Percentiles rank a stretch among this genome's conserved stretches.
These are phyloP conservation scores for Iberis pinnata DNA, from an alignment of 345 rosid genomes.

Conservation along the genomic window DNA sequence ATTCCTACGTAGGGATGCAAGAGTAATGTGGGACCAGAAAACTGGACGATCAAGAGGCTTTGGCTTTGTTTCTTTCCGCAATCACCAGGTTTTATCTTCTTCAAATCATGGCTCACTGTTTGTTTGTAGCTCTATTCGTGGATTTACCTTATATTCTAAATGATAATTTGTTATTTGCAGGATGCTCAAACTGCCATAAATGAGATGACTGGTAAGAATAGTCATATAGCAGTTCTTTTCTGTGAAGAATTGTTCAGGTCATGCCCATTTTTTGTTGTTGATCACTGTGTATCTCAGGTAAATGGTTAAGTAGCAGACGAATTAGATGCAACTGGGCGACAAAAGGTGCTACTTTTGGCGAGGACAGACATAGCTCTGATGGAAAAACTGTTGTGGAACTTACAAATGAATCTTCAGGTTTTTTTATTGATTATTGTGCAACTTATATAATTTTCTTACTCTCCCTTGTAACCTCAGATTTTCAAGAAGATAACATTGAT, in stretches of 20 bases:
- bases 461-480: background rate
- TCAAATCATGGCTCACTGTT: conserved; percentile 1
- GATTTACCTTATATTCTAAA: background rate
- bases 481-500: background rate
- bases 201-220: conserved; percentile 65
- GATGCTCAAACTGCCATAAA: conserved; percentile 84
- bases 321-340: conserved; percentile 96
- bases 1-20: conserved; percentile 50
- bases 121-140: background rate
- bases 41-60: conserved; percentile 95
- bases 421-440: background rate
- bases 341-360: conserved; percentile 64
- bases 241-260: background rate
- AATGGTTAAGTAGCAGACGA: conserved; percentile 89
- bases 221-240: background rate
- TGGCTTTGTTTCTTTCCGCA: conserved; percentile 87
- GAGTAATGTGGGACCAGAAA: conserved; percentile 98
- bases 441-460: background rate
- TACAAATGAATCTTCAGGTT: conserved; percentile 75
- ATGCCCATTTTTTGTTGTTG: background rate
- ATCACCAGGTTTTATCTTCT: conserved; percentile 46
- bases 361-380: conserved; percentile 68
- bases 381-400: conserved; percentile 71
- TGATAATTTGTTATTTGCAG: conserved; percentile 32
- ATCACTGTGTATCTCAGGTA: conserved; percentile 39